Conservation (phyloP, 345 rosid genomes). For the Bruguiera parviflora region DNA sequence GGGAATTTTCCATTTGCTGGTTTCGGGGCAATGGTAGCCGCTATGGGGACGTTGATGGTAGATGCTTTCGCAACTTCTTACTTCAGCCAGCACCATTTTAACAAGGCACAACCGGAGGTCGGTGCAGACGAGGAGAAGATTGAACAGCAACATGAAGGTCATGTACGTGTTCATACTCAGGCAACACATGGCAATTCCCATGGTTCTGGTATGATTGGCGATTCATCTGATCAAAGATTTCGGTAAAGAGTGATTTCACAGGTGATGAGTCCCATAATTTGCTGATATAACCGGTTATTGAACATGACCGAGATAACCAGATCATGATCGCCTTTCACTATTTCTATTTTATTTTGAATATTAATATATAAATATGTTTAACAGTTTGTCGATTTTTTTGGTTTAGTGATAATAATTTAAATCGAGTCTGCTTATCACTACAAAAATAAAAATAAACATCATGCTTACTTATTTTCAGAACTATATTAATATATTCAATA, state of each 20-base stretch:
- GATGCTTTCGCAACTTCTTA: conserved; percentile 44
- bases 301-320: too few species aligned
- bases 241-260: conserved; percentile 45
- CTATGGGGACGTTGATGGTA: conserved; percentile 46
- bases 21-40: conserved; percentile 44
- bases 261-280: conserved; percentile 10
- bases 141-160: neutral
- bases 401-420: too few species aligned
- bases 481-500: too few species aligned
- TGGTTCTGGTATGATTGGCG: conserved; percentile 10
- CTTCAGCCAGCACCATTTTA: conserved; percentile 16
- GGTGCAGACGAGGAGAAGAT: conserved; percentile 25
- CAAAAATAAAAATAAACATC: too few species aligned
- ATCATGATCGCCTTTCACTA: too few species aligned
- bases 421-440: too few species aligned
- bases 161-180: conserved; percentile 24
- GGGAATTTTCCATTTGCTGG: conserved; percentile 48
- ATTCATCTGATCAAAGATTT: conserved; percentile 25
- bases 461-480: too few species aligned
- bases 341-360: too few species aligned
- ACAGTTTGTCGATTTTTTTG: too few species aligned
- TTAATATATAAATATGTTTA: too few species aligned
- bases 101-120: neutral
- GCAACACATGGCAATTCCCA: conserved; percentile 42
- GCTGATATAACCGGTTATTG: too few species aligned